Evolutionary conservation across 2,329 filamentous ascomycete genomes (phyloP).

Genomic region (Diaporthe helianthi): DNA sequence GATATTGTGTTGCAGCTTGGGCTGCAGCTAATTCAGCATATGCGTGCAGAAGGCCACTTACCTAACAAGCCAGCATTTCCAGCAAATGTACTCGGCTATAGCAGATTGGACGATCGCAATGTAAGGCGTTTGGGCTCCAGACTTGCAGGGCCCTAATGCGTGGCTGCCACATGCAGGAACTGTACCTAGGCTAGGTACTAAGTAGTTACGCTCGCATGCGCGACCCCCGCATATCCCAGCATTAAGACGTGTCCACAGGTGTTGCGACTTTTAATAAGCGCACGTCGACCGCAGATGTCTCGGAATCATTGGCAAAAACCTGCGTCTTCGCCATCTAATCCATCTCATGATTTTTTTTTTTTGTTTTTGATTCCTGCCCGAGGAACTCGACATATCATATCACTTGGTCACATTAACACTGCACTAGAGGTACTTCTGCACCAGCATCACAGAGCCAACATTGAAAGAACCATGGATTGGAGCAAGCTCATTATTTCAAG

Average conservation of each 20-base stretch:
- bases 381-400: neutral
- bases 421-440: no score
- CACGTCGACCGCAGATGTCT: neutral
- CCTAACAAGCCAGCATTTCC: neutral
- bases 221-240: constrained; percentile 7
- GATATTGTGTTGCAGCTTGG: neutral
- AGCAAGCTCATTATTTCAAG: neutral
- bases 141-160: constrained; percentile 10
- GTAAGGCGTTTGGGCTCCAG: neutral
- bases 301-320: neutral
- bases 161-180: constrained; percentile 21
- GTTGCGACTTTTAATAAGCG: constrained; percentile 13
- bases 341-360: neutral
- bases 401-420: no score
- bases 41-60: neutral
- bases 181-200: no score
- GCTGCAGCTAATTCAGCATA: neutral
- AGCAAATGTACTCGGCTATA: neutral
- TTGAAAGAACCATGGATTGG: neutral
- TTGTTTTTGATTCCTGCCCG: neutral
- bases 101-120: neutral
- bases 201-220: constrained; percentile 8
- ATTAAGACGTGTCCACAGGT: neutral
- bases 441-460: neutral
- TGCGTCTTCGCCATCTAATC: neutral